Evolutionary conservation across 2,329 filamentous ascomycete species (phyloP).

Genomic region (Hymenoscyphus fraxineus): DNA sequence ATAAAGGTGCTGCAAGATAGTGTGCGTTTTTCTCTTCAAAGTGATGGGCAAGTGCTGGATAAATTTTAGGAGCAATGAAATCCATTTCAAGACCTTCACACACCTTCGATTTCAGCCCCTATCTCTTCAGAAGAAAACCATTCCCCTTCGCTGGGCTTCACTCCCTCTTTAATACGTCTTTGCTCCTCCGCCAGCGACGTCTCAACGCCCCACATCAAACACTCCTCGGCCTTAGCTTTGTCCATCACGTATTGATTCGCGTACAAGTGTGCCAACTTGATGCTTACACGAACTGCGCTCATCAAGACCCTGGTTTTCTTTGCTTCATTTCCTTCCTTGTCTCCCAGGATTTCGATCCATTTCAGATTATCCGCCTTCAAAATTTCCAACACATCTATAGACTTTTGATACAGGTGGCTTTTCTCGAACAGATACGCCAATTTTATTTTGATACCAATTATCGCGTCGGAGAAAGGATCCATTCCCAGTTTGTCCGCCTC

Average conservation of each 20-base stretch:
- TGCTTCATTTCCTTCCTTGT: constrained; percentile 40
- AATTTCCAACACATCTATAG: constrained; percentile 75
- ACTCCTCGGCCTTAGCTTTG: constrained; percentile 68
- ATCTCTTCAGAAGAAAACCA: constrained; percentile 71
- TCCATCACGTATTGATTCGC: constrained; percentile 71
- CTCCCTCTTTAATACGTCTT: constrained; percentile 51
- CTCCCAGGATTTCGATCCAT: constrained; percentile 57
- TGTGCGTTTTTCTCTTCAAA: constrained; percentile 73
- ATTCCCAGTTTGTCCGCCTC: constrained; percentile 70
- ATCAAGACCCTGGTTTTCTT: constrained; percentile 64
- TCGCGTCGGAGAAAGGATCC: constrained; percentile 87
- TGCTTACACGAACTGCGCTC: constrained; percentile 69
- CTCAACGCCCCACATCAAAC: constrained; percentile 77
- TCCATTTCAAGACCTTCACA: neutral
- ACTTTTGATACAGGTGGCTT: constrained; percentile 63
- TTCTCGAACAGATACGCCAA: constrained; percentile 77
- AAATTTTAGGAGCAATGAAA: constrained; percentile 28
- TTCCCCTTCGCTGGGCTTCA: constrained; percentile 65
- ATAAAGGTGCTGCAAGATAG: constrained; percentile 79
- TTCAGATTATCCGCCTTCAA: constrained; percentile 64
- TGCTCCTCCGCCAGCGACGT: constrained; percentile 71
- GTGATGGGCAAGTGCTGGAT: constrained; percentile 64
- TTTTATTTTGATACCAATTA: constrained; percentile 83
- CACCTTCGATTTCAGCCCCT: constrained; percentile 69
- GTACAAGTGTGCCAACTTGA: constrained; percentile 85